These are phyloP conservation scores for Macrophomina tecta DNA, from an alignment of 2,329 filamentous ascomycete genomes.

Conservation along the genomic window DNA sequence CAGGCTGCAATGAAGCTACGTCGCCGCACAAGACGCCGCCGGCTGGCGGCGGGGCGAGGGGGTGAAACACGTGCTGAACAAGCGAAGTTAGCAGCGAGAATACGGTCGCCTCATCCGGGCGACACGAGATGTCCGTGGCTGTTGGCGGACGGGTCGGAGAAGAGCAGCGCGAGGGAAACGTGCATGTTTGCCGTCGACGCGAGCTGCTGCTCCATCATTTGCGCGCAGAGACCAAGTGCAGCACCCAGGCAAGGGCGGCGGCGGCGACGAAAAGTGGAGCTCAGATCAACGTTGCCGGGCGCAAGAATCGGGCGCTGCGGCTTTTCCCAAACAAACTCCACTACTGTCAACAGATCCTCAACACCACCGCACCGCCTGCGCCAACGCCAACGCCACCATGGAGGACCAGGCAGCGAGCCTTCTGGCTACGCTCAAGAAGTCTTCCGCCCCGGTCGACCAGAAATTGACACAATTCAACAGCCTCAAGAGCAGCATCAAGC, in stretches of 20 bases:
- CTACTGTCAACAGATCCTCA: slow-evolving; percentile 12
- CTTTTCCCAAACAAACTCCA: slow-evolving; percentile 25
- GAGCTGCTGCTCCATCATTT: background rate
- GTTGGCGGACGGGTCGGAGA: background rate
- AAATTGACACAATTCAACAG: slow-evolving; percentile 74
- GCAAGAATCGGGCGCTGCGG: background rate
- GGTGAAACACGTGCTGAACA: background rate
- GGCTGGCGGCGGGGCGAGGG: background rate
- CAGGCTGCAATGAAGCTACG: slow-evolving; percentile 7
- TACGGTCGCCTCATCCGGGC: background rate
- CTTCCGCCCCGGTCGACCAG: slow-evolving; percentile 70
- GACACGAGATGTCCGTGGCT: background rate
- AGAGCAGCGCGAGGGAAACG: background rate
- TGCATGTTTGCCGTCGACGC: background rate
- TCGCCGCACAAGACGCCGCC: slow-evolving; percentile 6
- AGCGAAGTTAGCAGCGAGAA: background rate
- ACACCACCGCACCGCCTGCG: slow-evolving; percentile 14
- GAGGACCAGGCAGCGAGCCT: slow-evolving; percentile 63
- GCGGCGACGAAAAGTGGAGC: background rate
- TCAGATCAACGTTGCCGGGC: too few species aligned
- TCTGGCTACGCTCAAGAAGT: slow-evolving; percentile 61
- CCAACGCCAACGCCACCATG: slow-evolving; percentile 48
- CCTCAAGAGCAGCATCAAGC: slow-evolving; percentile 89
- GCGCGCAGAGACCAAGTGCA: slow-evolving; percentile 1
- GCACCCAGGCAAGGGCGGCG: background rate